Evolutionary conservation across 2,329 filamentous ascomycete genomes (phyloP), one percentile per base, ranked within the genome.

Genomic region (Leptographium flavum): DNA sequence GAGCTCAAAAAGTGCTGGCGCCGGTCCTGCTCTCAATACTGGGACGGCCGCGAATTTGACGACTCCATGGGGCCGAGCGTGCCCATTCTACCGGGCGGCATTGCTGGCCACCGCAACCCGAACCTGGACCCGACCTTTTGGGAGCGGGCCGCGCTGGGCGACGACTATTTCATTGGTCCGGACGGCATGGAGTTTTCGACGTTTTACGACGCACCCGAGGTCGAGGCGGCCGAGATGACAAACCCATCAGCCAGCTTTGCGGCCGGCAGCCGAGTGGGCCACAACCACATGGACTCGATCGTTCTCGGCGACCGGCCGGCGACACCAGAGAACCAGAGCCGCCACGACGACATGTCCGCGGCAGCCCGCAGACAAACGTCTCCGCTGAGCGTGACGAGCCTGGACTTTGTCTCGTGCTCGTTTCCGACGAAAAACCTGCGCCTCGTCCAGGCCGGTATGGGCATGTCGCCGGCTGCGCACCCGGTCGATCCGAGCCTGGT

Each of bases 1-100:
- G 92, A 98, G 62, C 67, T 98, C 50, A 98, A 98, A 62, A 93
- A 94, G 59, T 96, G 92, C 59, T 98, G 92, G 92, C 81, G 88
- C 59, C 76, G 88, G 43, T 85, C 92, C 19, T 96, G 88, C 59
- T 80, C 83, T 0, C 66, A 88, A 45, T 94, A 88, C 59, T 98
- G 92, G 90, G 85, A 94, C 50, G 74, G 74, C 0, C 68, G 77
- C 0, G 76, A 85, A 39, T 80, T 80, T 31, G 71, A 81, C 52
- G 66, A 70, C 2, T 72, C 76, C 38, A 67, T 76, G 13, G 73
- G 70, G 14, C 69, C 78, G 4, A 77, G 85, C 23, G 69, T 75
- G 17, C 76, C 83, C 14, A 83, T 94, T 41, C 60, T 73, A 0
- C 86, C 87, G 4, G 87, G 88, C 33, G 87, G 83, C n/a, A 71